Evolutionary conservation across 306 rosid genomes (phyloP).

Genomic region (Trifolium fragiferum): DNA sequence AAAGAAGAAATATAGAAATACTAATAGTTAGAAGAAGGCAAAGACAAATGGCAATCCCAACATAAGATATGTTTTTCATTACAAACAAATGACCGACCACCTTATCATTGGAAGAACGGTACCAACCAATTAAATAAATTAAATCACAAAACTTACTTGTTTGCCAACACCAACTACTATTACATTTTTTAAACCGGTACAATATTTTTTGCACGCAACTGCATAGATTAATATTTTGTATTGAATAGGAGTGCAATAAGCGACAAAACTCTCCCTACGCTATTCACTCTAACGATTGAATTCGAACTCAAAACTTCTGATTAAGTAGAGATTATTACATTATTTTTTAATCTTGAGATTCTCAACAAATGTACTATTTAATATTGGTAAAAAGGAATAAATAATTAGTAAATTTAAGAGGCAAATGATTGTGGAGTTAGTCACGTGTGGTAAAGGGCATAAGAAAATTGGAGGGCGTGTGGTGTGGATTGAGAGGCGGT

Average conservation of each 20-base stretch:
- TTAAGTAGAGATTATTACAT: too few relatives aligned
- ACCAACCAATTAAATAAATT: constrained; percentile 61
- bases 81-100: constrained; percentile 61
- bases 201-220: too few relatives aligned
- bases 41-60: constrained; percentile 70
- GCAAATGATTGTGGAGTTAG: constrained; percentile 56
- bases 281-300: too few relatives aligned
- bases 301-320: too few relatives aligned
- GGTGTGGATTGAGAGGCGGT: constrained; percentile 20
- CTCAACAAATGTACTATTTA: neutral
- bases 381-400: constrained; percentile 46
- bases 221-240: too few relatives aligned
- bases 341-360: too few relatives aligned
- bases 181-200: too few relatives aligned
- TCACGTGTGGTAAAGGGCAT: constrained; percentile 71
- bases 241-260: too few relatives aligned
- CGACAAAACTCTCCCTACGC: too few relatives aligned
- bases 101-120: constrained; percentile 86
- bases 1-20: neutral
- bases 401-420: constrained; percentile 51
- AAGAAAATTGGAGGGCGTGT: constrained; percentile 37
- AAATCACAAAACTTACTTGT: constrained; percentile 25
- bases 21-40: constrained; percentile 23
- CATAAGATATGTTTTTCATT: constrained; percentile 49
- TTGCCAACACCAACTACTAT: constrained; percentile 58